Evolutionary conservation across 805 yeast species (phyloP), one percentile per base, ranked within the genome.

Genomic region (Myxozyma mucilagina): DNA sequence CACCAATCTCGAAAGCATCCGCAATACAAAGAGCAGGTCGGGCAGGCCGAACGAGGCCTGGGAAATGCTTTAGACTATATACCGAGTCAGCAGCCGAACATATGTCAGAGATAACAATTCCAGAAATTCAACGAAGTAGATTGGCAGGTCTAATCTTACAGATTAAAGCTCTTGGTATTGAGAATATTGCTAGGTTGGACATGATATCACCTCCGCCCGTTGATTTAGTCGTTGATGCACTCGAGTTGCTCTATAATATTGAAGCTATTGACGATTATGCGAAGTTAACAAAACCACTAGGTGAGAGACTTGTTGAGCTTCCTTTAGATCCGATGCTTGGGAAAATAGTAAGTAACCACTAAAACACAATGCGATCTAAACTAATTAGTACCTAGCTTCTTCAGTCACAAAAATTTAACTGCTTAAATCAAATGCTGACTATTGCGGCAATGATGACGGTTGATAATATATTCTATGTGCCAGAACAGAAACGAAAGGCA

Each of bases 371-470:
- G 16, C 20, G 18, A 14, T 35, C 11, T 24, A 35, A 35, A 18
- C 31, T 5, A 13, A n/a, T 13, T 16, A 14, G 36, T 32, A 11
- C 18, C 16, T 31, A 58, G 62, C 64, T 64, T 3, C 71, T 89
- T 13, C 72, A 81, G 3, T 79, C 96, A 0, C 72, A 84, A 0
- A 76, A 78, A 50, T 82, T 82, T 61, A 78, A 77, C 1, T 90
- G 97, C 67, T 80, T 88, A 1, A 78, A 80, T 24, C 96, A 90
- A 66, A 78, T 88, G 64, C 62, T 86, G 14, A 82, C 81, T 1
- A 87, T 90, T 39, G 94, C 89, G 9, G 82, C 96, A 0, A 86
- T 89, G 90, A 76, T 89, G 20, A 84, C 93, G 0, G 90, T 88
- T 3, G 94, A 94, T 0, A 81, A 80, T n/a, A 82, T 84, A 1